Base-by-base conservation (phyloP, 1,284 basidiomycete genomes). In the Farysia itapuensis region DNA sequence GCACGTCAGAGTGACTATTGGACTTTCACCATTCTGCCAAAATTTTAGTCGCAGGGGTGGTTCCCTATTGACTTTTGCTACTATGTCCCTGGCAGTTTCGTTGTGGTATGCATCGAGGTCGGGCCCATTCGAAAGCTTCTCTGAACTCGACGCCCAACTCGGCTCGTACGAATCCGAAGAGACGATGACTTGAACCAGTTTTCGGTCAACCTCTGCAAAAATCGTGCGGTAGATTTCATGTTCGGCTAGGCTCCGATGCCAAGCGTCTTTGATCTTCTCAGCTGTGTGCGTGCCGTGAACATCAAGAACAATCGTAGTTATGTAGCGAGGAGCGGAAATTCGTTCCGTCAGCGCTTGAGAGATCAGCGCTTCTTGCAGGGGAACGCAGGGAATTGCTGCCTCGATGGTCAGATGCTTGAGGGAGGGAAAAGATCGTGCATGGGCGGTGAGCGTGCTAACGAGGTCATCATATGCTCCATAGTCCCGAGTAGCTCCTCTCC, bases 151-250 rank as follows among this genome's bases (percentile, higher is more conserved):
- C 11, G 45, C 39, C 57, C 57, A 60, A 30, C 14, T 50, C 5
- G 20, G 28, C 5, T 33, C 6, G 39, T 48, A 29, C 23, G 35
- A 30, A 1, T 34, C 40, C 16, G 37, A 21, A 5, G 37, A 13
- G 11, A 67, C 36, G 18, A 70, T 53, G 5, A 63, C 49, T 36
- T 72, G 70, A 12, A 52, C 48, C 1, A 52, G 36, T 9, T 15
- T 21, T 4, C 35, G 33, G 16, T 56, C 61, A 29, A 53, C 22
- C 18, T 63, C 49, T 14, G 43, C 35, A 33, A 73, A 73, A 47
- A 63, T 46, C 11, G 67, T 71, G 20, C 66, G 58, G 36, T 69
- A 73, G 35, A 73, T 70, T 8, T 35, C 30, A 35, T 66, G 65
- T 6, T 36, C 38, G 12, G 36, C 30, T 14, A 70, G 43, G 5